Conservation (phyloP, 2,329 filamentous ascomycete genomes). For the Graphium sp. region DNA sequence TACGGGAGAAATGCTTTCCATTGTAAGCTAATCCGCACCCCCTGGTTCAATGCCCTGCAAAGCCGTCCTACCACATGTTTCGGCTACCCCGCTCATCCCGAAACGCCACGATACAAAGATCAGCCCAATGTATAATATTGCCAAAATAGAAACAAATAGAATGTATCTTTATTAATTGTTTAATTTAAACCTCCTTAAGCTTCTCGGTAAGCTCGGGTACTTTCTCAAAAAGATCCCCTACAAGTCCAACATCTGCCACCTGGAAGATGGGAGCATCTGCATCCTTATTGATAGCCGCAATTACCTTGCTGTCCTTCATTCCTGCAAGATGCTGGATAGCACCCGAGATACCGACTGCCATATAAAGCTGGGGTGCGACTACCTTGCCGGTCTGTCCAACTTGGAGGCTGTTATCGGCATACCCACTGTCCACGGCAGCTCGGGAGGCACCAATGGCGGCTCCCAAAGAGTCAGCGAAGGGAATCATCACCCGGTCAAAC, state of each 20-base stretch:
- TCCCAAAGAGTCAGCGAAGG: constrained; percentile 79
- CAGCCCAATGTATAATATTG: too few species aligned
- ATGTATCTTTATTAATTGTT: too few species aligned
- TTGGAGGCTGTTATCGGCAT: constrained; percentile 95
- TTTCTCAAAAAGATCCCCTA: constrained; percentile 90
- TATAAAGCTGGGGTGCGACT: constrained; percentile 86
- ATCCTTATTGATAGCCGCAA: constrained; percentile 98
- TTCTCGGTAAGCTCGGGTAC: constrained; percentile 95
- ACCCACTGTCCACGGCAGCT: constrained; percentile 91
- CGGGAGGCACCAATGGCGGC: constrained; percentile 93
- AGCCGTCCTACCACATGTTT: too few species aligned
- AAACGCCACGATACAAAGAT: too few species aligned
- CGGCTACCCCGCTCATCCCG: too few species aligned
- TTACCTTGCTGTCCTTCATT: constrained; percentile 99
- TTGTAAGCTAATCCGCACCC: constrained; percentile 24
- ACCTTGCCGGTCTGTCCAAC: constrained; percentile 99
- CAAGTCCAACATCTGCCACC: constrained; percentile 86
- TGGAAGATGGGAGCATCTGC: constrained; percentile 96
- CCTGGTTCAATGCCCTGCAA: too few species aligned
- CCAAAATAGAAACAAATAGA: constrained; percentile 6
- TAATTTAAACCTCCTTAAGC: constrained; percentile 42
- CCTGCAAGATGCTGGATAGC: constrained; percentile 96
- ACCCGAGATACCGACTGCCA: constrained; percentile 89
- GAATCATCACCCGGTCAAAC: constrained; percentile 83
- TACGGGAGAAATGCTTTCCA: constrained; percentile 38